Evolutionary conservation across 805 yeast genomes (phyloP), one percentile per base, ranked within the genome.

Genomic region (Saccharomyces paradoxus): DNA sequence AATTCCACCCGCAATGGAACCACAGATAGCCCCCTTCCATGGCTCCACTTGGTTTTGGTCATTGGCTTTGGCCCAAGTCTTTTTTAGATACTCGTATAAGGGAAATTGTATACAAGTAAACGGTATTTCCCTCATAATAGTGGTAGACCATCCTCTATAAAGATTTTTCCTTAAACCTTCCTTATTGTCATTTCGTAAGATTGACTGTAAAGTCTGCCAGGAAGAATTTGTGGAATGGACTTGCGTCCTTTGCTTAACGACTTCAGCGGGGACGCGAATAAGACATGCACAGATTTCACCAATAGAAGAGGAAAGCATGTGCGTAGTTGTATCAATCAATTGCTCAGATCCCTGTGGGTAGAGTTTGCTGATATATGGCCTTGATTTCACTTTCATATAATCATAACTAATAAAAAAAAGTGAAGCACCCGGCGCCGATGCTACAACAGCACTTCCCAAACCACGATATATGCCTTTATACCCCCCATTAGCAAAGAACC

Each of bases 51-150:
- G 48, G 7, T 51, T 24, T 21, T 49, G 31, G 2, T 44, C 51
- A 6, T 81, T 75, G 27, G 71, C 70, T n/a, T 60, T 56, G 0
- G 84, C 77, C 83, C 88, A 80, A 49, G 69, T 67, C 58, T 71
- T 71, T 74, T 94, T 94, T 63, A 94, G 68, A 67, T 76, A 81
- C 67, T 94, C 99, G 68, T 94, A 94, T 41, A 94, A 71, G 4
- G 99, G 99, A 73, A 91, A 94, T 67, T 94, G 99, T 54, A 94
- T 89, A 68, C 91, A 78, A 0, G 99, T 94, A 73, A 94, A 94
- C 4, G 99, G 99, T 48, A 94, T 92, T 64, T 94, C 99, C 56
- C 99, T 78, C 83, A 91, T 78, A 46, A 94, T 85, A 0, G 99
- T 94, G 13, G 96, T 84, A 24, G 81, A 77, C 90, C 96, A 94